Conservation (phyloP, 2,329 filamentous ascomycete species). For the Xylariaceae sp. region DNA sequence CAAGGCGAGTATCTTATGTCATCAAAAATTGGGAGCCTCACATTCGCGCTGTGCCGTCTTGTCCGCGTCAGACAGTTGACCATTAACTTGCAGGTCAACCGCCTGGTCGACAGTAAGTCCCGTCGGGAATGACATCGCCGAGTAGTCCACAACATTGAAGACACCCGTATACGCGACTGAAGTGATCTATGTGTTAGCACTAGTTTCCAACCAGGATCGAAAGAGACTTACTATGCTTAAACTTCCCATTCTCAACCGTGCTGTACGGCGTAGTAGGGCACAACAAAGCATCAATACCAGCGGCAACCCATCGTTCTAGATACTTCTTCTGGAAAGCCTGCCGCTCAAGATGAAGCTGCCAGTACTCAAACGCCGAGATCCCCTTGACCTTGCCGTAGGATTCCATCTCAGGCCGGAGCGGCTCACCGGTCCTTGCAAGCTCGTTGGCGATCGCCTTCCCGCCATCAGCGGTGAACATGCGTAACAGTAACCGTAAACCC, state of each 20-base stretch:
- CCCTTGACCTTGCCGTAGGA: slow-evolving; percentile 31
- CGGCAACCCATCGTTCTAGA: slow-evolving; percentile 42
- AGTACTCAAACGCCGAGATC: slow-evolving; percentile 42
- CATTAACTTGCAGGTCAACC: slow-evolving; percentile 32
- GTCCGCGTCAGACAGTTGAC: slow-evolving; percentile 36
- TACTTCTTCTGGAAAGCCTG: slow-evolving; percentile 44
- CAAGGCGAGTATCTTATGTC: not conserved
- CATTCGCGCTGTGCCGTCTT: slow-evolving; percentile 39
- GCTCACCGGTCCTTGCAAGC: slow-evolving; percentile 41
- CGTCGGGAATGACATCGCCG: slow-evolving; percentile 44
- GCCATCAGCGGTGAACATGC: slow-evolving; percentile 49
- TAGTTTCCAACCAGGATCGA: not conserved
- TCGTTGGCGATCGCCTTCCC: slow-evolving; percentile 38
- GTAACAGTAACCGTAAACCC: slow-evolving; percentile 35
- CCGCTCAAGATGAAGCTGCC: slow-evolving; percentile 45
- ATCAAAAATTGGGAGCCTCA: slow-evolving; percentile 28
- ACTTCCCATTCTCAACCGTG: slow-evolving; percentile 39
- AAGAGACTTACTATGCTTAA: slow-evolving; percentile 38
- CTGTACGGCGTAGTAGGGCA: slow-evolving; percentile 51
- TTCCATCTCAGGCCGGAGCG: slow-evolving; percentile 26
- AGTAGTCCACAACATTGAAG: slow-evolving; percentile 47
- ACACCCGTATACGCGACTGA: slow-evolving; percentile 48
- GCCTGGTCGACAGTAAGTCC: slow-evolving; percentile 38
- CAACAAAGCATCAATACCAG: slow-evolving; percentile 58
- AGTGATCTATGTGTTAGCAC: not conserved